Evolutionary conservation across 495 filamentous ascomycete species (phyloP).

Genomic region (Penicillium ucsense): DNA sequence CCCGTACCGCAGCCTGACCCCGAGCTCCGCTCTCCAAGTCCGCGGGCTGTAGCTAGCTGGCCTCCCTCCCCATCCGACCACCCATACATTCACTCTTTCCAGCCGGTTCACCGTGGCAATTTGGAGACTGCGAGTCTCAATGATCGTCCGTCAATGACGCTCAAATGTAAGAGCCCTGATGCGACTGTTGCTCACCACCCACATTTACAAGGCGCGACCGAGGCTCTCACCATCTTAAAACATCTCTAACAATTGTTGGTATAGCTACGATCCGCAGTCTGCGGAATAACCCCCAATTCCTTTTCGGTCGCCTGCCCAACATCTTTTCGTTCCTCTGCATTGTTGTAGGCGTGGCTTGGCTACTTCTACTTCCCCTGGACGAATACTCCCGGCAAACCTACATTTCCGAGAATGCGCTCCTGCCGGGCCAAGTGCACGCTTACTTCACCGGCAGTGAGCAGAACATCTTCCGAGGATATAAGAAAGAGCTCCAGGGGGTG

Average conservation of each 20-base stretch:
- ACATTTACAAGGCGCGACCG: conserved; percentile 9
- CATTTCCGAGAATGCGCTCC: conserved; percentile 93
- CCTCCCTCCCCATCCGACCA: conserved; percentile 2
- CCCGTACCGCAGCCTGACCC: conserved; percentile 12
- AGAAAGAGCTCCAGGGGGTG: conserved; percentile 61
- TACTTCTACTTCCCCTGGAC: conserved; percentile 85
- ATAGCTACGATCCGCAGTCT: conserved; percentile 34
- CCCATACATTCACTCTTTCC: conserved; percentile 1
- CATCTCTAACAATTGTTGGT: too few relatives aligned
- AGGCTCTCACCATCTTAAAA: conserved; percentile 4
- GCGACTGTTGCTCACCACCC: neutral
- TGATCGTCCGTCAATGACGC: conserved; percentile 25
- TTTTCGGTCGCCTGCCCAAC: conserved; percentile 32
- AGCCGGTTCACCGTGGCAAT: conserved; percentile 3
- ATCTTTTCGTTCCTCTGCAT: conserved; percentile 75
- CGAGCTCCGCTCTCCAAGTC: conserved; percentile 7
- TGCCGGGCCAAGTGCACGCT: conserved; percentile 93
- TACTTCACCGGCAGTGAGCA: conserved; percentile 96
- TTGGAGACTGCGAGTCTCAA: conserved; percentile 12
- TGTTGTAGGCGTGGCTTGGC: conserved; percentile 80
- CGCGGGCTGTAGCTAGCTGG: conserved; percentile 2
- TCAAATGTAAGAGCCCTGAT: conserved; percentile 25
- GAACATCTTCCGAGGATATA: conserved; percentile 87
- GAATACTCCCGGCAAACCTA: conserved; percentile 89
- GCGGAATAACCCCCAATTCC: conserved; percentile 33